Evolutionary conservation across 306 rosid species (phyloP).

Genomic region (Inga laurina): DNA sequence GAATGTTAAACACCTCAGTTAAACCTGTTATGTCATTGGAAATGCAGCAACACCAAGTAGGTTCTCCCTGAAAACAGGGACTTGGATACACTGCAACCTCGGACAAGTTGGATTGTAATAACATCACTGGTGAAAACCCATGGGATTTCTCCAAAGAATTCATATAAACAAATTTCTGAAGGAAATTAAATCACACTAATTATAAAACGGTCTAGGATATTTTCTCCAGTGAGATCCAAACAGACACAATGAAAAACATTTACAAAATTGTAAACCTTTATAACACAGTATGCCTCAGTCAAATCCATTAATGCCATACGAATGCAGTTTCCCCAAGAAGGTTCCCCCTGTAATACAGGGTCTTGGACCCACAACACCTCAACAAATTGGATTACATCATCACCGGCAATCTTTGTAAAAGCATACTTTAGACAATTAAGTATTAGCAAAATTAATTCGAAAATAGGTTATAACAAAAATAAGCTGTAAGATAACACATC

Average conservation of each 20-base stretch:
- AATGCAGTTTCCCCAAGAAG: constrained; percentile 67
- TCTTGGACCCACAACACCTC: constrained; percentile 69
- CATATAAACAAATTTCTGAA: neutral
- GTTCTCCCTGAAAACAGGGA: constrained; percentile 50
- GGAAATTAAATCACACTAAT: neutral
- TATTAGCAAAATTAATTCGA: neutral
- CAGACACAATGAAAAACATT: neutral
- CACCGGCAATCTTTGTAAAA: constrained; percentile 2
- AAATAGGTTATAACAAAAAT: constrained; percentile 2
- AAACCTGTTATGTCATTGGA: constrained; percentile 40
- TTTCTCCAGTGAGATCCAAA: neutral
- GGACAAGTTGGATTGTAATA: constrained; percentile 55
- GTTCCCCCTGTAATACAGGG: constrained; percentile 67
- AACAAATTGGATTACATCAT: constrained; percentile 49
- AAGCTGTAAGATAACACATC: neutral
- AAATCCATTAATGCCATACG: constrained; percentile 50
- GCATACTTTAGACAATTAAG: neutral
- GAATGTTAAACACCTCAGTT: constrained; percentile 35
- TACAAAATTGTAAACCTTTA: too few species aligned
- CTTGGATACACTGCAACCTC: constrained; percentile 44
- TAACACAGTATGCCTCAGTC: neutral
- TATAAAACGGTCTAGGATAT: neutral
- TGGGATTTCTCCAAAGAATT: neutral
- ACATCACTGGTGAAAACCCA: constrained; percentile 24
- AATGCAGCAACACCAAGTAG: constrained; percentile 49